Evolutionary conservation across 768 basidiomycete genomes (phyloP).

Genomic region (Boletus fagicola): DNA sequence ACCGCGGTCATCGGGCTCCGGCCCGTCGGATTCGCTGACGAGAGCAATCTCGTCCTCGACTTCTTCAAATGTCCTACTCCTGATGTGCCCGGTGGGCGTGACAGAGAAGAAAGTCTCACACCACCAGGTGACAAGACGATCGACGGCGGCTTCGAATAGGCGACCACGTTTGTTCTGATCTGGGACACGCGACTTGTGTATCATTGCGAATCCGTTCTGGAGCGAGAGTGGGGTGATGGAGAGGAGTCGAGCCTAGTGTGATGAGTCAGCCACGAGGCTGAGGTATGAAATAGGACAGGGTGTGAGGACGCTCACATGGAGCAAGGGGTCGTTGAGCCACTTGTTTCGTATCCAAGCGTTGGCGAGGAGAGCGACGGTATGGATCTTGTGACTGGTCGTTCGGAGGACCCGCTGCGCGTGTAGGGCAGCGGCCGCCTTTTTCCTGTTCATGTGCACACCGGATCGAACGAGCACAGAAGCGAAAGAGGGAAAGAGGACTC

Average conservation of each 20-base stretch:
- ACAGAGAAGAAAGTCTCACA: conserved; percentile 65
- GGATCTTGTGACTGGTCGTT: conserved; percentile 84
- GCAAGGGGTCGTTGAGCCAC: conserved; percentile 78
- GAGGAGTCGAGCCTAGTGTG: conserved; percentile 74
- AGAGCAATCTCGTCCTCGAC: conserved; percentile 45
- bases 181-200: conserved; percentile 78
- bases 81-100: conserved; percentile 61
- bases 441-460: conserved; percentile 40
- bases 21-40: conserved; percentile 34
- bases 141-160: conserved; percentile 81
- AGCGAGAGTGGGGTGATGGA: conserved; percentile 80
- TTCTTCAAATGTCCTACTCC: conserved; percentile 74
- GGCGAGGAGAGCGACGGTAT: conserved; percentile 76
- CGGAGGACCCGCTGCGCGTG: conserved; percentile 71
- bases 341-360: conserved; percentile 74
- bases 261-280: conserved; percentile 6
- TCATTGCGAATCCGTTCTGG: conserved; percentile 77
- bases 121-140: conserved; percentile 85
- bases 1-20: conserved; percentile 44
- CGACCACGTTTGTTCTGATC: conserved; percentile 80
- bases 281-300: background rate
- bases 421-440: conserved; percentile 40
- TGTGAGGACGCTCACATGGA: conserved; percentile 60
- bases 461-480: background rate
- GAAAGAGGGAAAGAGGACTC: conserved; percentile 23